Conservation (phyloP, 306 rosid species). For the Glycine soja region DNA sequence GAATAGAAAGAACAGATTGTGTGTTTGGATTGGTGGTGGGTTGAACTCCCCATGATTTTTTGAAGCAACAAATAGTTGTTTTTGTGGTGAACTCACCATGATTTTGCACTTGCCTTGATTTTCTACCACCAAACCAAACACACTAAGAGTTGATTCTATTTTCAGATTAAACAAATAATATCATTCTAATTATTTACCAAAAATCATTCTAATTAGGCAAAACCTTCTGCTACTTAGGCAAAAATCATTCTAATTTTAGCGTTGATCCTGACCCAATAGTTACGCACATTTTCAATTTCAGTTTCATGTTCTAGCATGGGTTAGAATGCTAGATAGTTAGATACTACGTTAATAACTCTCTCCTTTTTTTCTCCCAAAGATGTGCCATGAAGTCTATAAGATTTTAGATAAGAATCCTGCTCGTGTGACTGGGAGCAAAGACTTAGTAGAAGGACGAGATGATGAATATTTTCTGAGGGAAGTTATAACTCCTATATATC, state of each 20-base stretch:
- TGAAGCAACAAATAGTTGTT: no score
- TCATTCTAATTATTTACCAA: background rate
- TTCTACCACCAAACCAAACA: no score
- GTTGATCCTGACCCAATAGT: background rate
- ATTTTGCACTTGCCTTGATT: no score
- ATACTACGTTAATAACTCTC: conserved; percentile 34
- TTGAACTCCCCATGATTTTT: no score
- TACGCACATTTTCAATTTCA: conserved; percentile 16
- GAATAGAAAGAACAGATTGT: background rate
- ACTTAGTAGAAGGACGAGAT: conserved; percentile 56
- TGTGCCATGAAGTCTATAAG: conserved; percentile 70
- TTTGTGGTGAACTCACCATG: no score
- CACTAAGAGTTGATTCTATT: background rate
- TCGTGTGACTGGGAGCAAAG: conserved; percentile 62
- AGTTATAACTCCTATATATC: conserved; percentile 75
- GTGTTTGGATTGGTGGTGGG: no score
- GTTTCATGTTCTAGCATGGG: conserved; percentile 5
- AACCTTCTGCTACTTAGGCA: conserved; percentile 5
- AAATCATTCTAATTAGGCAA: background rate
- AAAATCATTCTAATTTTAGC: conserved; percentile 28
- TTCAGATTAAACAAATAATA: conserved; percentile 7
- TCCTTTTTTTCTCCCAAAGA: conserved; percentile 53
- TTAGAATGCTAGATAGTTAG: conserved; percentile 1
- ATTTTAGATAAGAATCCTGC: conserved; percentile 63
- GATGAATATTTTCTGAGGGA: conserved; percentile 77